These are phyloP conservation scores for Geranium rotundifolium DNA, from an alignment of 345 rosid genomes.

Conservation along the genomic window DNA sequence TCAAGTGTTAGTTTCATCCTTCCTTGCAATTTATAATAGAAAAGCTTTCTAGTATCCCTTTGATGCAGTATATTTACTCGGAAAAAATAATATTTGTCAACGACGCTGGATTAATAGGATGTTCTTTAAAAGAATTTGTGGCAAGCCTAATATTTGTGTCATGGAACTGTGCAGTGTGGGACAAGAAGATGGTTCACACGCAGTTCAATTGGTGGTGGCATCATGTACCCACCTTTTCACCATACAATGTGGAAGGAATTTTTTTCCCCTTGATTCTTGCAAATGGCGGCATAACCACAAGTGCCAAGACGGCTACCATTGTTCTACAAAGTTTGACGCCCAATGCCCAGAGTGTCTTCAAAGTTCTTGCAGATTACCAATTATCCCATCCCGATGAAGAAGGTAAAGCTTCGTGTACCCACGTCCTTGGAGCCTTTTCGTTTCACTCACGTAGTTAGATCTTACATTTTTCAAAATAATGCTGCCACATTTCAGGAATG, in stretches of 20 bases:
- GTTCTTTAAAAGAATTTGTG: too few relatives aligned
- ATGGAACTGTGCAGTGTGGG: constrained; percentile 57
- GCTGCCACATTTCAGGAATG: constrained; percentile 46
- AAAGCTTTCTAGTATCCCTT: too few relatives aligned
- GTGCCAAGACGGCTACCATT: constrained; percentile 77
- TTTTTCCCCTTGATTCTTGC: constrained; percentile 78
- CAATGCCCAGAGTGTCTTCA: constrained; percentile 84
- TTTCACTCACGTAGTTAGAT: too few relatives aligned
- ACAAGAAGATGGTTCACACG: constrained; percentile 92
- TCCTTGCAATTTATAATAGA: too few relatives aligned
- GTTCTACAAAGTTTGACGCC: constrained; percentile 91
- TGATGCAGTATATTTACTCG: too few relatives aligned
- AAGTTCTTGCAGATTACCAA: constrained; percentile 72
- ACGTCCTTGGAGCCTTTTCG: too few relatives aligned
- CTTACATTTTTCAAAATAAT: neutral
- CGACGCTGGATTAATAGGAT: too few relatives aligned
- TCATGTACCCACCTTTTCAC: constrained; percentile 79
- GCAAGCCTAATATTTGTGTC: too few relatives aligned
- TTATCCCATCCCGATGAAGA: constrained; percentile 78
- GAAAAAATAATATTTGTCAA: too few relatives aligned
- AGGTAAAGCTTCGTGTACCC: constrained; percentile 14
- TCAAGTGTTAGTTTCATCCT: too few relatives aligned
- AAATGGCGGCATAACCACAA: constrained; percentile 50
- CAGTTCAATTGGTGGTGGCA: constrained; percentile 90
- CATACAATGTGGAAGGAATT: constrained; percentile 72